phyloP scores from a whole-genome alignment of 2,329 filamentous ascomycete genomes.

The Neophaeococcomyces mojaviensis region DNA sequence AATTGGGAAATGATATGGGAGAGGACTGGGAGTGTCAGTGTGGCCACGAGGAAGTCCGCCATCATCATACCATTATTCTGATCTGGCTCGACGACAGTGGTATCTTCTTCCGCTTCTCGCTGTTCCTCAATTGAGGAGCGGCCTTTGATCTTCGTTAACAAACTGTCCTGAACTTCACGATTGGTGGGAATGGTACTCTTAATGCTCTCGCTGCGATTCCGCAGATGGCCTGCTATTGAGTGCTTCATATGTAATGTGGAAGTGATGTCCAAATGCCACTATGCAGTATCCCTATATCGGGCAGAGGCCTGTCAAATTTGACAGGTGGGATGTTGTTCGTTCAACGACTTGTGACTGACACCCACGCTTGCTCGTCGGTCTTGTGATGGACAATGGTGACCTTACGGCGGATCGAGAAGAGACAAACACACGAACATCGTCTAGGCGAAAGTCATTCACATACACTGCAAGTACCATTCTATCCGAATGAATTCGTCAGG shows the following conservation, averaged over 20 bases:
- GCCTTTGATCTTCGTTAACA: constrained; percentile 13
- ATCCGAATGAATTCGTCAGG: no score
- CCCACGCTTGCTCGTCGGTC: no score
- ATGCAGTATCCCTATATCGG: background rate
- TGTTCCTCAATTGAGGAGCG: constrained; percentile 53
- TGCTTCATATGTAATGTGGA: constrained; percentile 16
- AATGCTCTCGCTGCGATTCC: constrained; percentile 19
- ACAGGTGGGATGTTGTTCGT: no score
- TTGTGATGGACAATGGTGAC: no score
- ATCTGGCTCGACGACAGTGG: constrained; percentile 76
- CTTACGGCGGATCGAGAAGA: no score
- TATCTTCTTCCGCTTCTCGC: constrained; percentile 54
- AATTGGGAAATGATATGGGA: constrained; percentile 96
- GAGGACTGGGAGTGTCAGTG: constrained; percentile 56
- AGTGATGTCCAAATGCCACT: background rate
- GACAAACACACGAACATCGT: no score
- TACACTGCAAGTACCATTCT: no score
- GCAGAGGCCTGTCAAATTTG: background rate
- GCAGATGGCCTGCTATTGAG: constrained; percentile 19
- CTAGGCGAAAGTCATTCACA: no score
- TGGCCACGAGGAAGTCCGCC: constrained; percentile 4
- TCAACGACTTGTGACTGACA: no score
- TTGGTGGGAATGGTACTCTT: constrained; percentile 8
- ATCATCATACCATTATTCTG: constrained; percentile 78
- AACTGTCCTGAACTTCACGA: background rate